A percentile compares a stretch with the other conserved stretches of the same genome.
These are phyloP conservation scores for Maudiozyma saulgeensis DNA, from an alignment of 805 yeast genomes.

Conservation along the genomic window DNA sequence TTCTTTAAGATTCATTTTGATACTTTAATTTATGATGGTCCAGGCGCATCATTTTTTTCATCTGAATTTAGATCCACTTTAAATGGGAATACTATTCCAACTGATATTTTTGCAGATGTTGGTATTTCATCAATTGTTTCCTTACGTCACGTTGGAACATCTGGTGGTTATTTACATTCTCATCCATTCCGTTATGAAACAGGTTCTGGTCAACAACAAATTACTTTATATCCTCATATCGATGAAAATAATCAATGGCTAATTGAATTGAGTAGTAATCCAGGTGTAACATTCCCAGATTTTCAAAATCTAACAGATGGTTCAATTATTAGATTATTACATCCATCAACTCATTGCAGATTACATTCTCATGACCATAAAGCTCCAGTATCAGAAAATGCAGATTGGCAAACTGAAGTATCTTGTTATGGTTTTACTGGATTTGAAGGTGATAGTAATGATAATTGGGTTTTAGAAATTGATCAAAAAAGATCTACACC, in stretches of 20 bases:
- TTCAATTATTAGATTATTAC: conserved; percentile 60
- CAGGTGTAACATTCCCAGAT: conserved; percentile 42
- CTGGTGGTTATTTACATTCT: conserved; percentile 79
- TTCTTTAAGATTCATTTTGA: conserved; percentile 59
- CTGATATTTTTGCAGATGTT: conserved; percentile 49
- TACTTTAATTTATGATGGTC: conserved; percentile 51
- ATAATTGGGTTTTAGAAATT: conserved; percentile 70
- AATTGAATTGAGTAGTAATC: conserved; percentile 53
- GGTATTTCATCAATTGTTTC: conserved; percentile 64
- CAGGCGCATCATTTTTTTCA: conserved; percentile 63
- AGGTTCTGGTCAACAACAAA: conserved; percentile 78
- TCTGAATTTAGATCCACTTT: conserved; percentile 62
- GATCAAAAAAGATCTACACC: conserved; percentile 42
- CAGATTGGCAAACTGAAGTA: conserved; percentile 79
- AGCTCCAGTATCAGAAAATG: conserved; percentile 57
- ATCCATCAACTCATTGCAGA: conserved; percentile 49
- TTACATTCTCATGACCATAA: conserved; percentile 78
- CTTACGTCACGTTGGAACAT: conserved; percentile 58
- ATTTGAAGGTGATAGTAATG: conserved; percentile 75
- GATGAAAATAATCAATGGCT: conserved; percentile 68
- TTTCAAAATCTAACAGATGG: conserved; percentile 61
- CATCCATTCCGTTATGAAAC: conserved; percentile 61
- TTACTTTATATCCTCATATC: conserved; percentile 70
- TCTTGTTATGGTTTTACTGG: conserved; percentile 70
- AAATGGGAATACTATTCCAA: conserved; percentile 51